phyloP scores from a whole-genome alignment of 2,329 filamentous ascomycete genomes.

The Stachybotrys elegans region DNA sequence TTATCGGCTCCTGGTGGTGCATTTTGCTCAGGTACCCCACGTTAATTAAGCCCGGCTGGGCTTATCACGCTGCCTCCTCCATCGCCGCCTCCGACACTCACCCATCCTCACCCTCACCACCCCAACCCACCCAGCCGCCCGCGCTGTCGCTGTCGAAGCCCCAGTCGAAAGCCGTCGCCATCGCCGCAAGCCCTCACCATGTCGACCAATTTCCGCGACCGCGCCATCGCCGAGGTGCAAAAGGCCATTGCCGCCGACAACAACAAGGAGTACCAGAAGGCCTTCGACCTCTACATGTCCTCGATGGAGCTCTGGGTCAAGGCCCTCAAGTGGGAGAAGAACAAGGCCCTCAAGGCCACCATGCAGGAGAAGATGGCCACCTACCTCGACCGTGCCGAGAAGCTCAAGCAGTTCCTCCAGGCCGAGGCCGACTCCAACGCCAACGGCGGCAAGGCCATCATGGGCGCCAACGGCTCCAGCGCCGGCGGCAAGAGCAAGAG shows the following conservation, averaged over 20 bases:
- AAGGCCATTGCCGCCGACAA: constrained; percentile 97
- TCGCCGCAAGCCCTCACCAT: constrained; percentile 47
- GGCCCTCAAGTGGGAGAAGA: constrained; percentile 99
- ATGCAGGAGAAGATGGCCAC: constrained; percentile 92
- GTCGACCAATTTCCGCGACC: constrained; percentile 95
- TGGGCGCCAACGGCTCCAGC: constrained; percentile 68
- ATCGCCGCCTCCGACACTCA: too few species aligned
- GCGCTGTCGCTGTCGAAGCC: too few species aligned
- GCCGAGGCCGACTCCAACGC: constrained; percentile 69
- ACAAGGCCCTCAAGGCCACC: constrained; percentile 93
- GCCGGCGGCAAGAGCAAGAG: constrained; percentile 56
- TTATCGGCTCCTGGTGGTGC: too few species aligned
- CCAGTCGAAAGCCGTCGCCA: too few species aligned
- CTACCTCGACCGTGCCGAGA: constrained; percentile 98
- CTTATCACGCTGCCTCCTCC: too few species aligned
- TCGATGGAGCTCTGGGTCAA: constrained; percentile 98
- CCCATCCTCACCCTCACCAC: too few species aligned
- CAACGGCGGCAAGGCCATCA: constrained; percentile 53
- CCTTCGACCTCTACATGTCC: constrained; percentile 93
- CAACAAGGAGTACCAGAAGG: constrained; percentile 92
- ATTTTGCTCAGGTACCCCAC: too few species aligned
- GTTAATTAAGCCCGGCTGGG: too few species aligned
- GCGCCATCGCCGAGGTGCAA: constrained; percentile 94
- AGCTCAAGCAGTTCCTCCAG: constrained; percentile 88
- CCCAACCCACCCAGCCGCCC: too few species aligned